These are phyloP conservation scores for Taphrina flavorubra DNA, from an alignment of 1,139 yeast genomes.

Conservation along the genomic window DNA sequence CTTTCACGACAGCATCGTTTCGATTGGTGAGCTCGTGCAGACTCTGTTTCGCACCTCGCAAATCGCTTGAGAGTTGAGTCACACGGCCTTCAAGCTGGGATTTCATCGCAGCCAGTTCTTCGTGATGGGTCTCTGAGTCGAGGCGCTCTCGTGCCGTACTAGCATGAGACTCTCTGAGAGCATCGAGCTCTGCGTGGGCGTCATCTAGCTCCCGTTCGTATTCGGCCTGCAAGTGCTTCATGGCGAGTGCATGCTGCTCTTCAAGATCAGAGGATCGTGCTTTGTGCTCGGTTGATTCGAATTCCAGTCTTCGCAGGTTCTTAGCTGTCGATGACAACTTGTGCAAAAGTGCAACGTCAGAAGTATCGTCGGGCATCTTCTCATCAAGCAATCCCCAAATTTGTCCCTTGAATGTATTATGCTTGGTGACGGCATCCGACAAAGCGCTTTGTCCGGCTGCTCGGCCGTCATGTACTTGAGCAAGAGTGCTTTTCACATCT, in stretches of 20 bases:
- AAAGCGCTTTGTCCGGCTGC: background rate
- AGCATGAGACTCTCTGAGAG: background rate
- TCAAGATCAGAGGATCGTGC: constrained; percentile 9
- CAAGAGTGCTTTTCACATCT: constrained; percentile 7
- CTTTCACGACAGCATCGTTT: background rate
- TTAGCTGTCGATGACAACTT: background rate
- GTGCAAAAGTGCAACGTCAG: constrained; percentile 1
- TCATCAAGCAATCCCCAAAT: constrained; percentile 16
- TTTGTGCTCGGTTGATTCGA: background rate
- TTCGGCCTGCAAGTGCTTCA: constrained; percentile 34
- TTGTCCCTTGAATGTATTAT: background rate
- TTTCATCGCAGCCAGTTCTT: background rate
- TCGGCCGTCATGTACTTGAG: too few species aligned
- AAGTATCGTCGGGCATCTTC: constrained; percentile 5
- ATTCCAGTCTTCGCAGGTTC: background rate
- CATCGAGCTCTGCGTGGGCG: constrained; percentile 29
- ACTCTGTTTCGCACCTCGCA: constrained; percentile 1
- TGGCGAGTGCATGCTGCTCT: constrained; percentile 33
- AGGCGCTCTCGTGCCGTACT: background rate
- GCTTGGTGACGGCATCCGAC: background rate
- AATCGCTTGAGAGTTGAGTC: background rate
- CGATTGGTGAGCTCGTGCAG: background rate
- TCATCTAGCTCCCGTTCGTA: constrained; percentile 34
- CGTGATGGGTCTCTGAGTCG: background rate
- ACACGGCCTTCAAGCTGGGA: background rate